Base-by-base conservation (phyloP, 495 filamentous ascomycete species). In the Penicillium roqueforti region DNA sequence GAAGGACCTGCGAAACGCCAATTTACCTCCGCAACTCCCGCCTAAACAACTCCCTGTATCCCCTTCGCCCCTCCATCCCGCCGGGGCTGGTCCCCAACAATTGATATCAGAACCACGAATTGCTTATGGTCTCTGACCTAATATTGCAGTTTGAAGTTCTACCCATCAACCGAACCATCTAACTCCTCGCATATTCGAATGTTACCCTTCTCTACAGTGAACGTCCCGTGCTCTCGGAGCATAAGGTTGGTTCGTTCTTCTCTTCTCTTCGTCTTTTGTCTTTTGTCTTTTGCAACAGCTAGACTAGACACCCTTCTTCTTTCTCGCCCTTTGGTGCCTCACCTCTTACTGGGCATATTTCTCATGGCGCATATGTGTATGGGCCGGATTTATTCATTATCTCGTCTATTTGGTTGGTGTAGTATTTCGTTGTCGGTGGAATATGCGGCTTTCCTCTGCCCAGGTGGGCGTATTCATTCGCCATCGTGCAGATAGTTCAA, bases 241-340 rank as follows among this genome's bases (percentile, higher is more conserved):
- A 59, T 56, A 68, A 75, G 72, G 72, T 75, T 68, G 66, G 72
- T 75, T 68, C 54, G 47, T 63, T 58, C 63, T 59, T 53, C 51
- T 58, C 63, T 59, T 53, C 51, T 57, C 53, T 57, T 63, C 53
- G 53, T 62, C 28, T 58, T 67, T 39, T 71, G 42, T 62, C 28
- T 58, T 68, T 37, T 71, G 42, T 62, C 28, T 58, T 68, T 41
- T 71, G 64, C 51, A 53, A 41, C 54, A 48, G 53, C 43, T 56
- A 56, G 38, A 61, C 39, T 49, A 41, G 51, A 54, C 36, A 32
- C 44, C 22, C 34, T 31, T 49, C 18, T 23, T 55, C 31, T 44
- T 45, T n/a, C 31, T 10, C 37, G 39, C 22, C 16, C 48, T 48
- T 47, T 48, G 42, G 38, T 58, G 46, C 39, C 55, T 46, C 46